Evolutionary conservation across 2,329 filamentous ascomycete species (phyloP), one percentile per base, ranked within the genome.

Genomic region (Cercospora janseana): DNA sequence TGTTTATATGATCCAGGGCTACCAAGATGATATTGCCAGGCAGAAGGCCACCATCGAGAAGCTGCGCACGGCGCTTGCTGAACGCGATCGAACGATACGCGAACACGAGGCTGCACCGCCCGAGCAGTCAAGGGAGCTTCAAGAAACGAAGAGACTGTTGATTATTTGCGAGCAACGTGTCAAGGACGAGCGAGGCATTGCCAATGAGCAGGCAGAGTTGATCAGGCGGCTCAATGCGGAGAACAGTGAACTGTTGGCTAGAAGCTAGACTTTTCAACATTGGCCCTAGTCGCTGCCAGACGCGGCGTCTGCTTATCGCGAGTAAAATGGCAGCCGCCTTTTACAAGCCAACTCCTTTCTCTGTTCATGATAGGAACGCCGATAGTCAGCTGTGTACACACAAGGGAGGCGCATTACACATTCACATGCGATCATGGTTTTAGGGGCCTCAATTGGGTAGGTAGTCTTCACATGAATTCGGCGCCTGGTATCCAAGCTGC

Each of bases 1-100:
- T 6, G 38, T 56, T 16, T 15, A 23, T 8, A 46, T 59, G 43
- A 46, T 59, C 7, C 46, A 53, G 15, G 54, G 49, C 10, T 48
- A 53, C 10, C 49, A 59, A 46, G 29, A 37, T 5, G 49, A 57
- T 10, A 18, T 55, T n/a, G 46, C 42, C 8, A 29, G 41, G 32
- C 34, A 48, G 38, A 45, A 54, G 34, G 16, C 6, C 12, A 42
- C 9, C 7, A 43, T 55, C 10, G 41, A 40, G 24, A 37, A 44
- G 13, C 26, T 52, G 12, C 16, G 34, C 15, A 23, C 16, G 2
- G 21, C 15, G 23, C 27, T 34, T 13, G 32, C 23, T 12, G 23
- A 40, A 12, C 41, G 46, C 12, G 46, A 49, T 4, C 31, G 21
- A 21, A 35, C 20, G 24, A 13, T 45, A 10, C 28, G 27, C 21